Percentiles rank a stretch among this genome's conserved stretches.
Evolutionary conservation across 192 early-diverging fungal species (phyloP).

Genomic region (Mortierella alpina): DNA sequence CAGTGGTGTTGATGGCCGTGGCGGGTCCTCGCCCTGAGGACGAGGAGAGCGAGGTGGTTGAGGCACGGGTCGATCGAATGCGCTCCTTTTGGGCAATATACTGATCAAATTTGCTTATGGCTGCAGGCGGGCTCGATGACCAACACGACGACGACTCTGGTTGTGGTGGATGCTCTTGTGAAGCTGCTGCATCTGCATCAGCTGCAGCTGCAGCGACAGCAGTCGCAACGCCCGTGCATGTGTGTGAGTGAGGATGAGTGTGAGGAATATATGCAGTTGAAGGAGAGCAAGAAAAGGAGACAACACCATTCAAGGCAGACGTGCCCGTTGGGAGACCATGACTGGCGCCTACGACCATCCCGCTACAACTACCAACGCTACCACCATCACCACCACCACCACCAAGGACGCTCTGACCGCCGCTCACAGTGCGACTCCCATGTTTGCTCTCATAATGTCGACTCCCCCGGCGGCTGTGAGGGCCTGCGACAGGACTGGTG

Average conservation of each 20-base stretch:
- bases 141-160: neutral
- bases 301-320: constrained; percentile 1
- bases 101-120: constrained; percentile 38
- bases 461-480: constrained; percentile 7
- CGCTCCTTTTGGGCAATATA: constrained; percentile 39
- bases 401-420: neutral
- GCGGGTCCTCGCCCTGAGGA: constrained; percentile 1
- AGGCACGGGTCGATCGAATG: constrained; percentile 1
- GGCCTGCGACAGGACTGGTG: neutral
- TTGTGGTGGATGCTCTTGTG: neutral
- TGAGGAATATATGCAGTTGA: neutral
- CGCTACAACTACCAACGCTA: neutral
- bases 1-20: neutral
- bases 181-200: constrained; percentile 9
- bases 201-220: neutral
- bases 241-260: neutral
- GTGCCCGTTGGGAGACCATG: neutral
- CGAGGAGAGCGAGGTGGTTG: constrained; percentile 11
- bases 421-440: constrained; percentile 5
- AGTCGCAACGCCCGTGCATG: neutral
- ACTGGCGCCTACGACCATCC: too few species aligned
- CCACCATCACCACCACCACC: neutral
- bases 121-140: neutral
- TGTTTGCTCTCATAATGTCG: neutral
- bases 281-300: neutral